A percentile compares a stretch with the other conserved stretches of the same genome.
These are phyloP conservation scores for Cercospora sp. DNA, from an alignment of 2,329 filamentous ascomycete genomes.

Conservation along the genomic window DNA sequence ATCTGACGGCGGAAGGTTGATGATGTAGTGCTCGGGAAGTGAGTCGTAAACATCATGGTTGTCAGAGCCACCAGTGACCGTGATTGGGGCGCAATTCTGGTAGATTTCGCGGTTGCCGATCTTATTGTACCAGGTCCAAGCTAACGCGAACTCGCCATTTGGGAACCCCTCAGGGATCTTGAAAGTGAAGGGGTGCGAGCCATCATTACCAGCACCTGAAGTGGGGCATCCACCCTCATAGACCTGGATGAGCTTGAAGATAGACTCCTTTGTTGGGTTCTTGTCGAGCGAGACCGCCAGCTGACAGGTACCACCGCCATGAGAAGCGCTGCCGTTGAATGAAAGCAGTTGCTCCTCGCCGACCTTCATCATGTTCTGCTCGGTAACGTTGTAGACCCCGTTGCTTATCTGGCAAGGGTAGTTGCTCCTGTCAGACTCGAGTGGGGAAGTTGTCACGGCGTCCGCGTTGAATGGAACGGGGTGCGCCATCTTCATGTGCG, in stretches of 20 bases:
- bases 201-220: conserved; percentile 56
- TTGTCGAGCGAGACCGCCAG: conserved; percentile 76
- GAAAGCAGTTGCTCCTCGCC: conserved; percentile 45
- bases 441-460: too few species aligned
- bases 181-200: conserved; percentile 63
- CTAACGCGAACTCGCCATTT: conserved; percentile 72
- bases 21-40: conserved; percentile 69
- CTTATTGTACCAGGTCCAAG: conserved; percentile 88
- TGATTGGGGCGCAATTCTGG: conserved; percentile 86
- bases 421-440: too few species aligned
- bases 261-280: conserved; percentile 64
- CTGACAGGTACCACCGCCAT: conserved; percentile 91
- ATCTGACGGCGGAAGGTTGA: conserved; percentile 58
- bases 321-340: conserved; percentile 73
- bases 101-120: conserved; percentile 86
- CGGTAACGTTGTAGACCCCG: too few species aligned
- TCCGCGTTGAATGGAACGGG: too few species aligned
- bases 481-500: conserved; percentile 77
- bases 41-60: conserved; percentile 54
- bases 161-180: conserved; percentile 71
- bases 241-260: conserved; percentile 86
- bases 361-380: too few species aligned
- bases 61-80: conserved; percentile 54
- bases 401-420: too few species aligned
- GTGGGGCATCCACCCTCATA: conserved; percentile 83